phyloP scores from a whole-genome alignment of 192 early-diverging fungal genomes.

The Lobulomyces angularis region DNA sequence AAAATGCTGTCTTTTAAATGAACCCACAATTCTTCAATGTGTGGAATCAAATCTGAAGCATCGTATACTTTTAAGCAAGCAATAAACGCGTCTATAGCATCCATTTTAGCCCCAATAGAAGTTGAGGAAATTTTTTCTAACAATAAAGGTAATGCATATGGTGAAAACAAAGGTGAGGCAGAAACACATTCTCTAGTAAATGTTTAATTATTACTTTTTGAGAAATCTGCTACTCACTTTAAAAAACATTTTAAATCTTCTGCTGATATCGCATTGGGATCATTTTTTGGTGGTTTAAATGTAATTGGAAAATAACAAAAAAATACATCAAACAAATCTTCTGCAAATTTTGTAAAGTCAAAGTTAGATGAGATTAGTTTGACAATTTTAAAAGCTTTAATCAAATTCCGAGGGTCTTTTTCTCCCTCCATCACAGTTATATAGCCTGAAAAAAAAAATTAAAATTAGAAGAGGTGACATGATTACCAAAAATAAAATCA shows the following conservation, averaged over 20 bases:
- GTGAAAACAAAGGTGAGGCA: constrained; percentile 44
- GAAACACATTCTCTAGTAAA: constrained; percentile 53
- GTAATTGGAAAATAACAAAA: constrained; percentile 99
- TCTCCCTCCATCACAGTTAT: constrained; percentile 88
- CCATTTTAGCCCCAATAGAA: constrained; percentile 81
- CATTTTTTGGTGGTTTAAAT: constrained; percentile 88
- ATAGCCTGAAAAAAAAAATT: constrained; percentile 70
- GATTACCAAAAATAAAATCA: constrained; percentile 15
- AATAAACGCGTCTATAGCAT: constrained; percentile 81
- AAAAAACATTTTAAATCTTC: constrained; percentile 77
- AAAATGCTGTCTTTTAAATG: constrained; percentile 37
- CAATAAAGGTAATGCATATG: constrained; percentile 72
- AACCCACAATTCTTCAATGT: constrained; percentile 64
- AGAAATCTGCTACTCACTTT: constrained; percentile 22
- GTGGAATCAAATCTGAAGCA: constrained; percentile 45
- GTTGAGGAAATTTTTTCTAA: constrained; percentile 82
- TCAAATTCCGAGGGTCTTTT: constrained; percentile 94
- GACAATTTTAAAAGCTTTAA: constrained; percentile 72
- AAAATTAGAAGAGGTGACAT: constrained; percentile 36
- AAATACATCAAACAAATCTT: constrained; percentile 89
- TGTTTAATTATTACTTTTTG: constrained; percentile 1
- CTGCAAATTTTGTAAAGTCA: constrained; percentile 65
- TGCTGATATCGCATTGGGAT: constrained; percentile 87
- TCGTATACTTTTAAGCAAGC: constrained; percentile 69
- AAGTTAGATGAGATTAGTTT: constrained; percentile 58